A percentile compares a stretch with the other conserved stretches of the same genome.
Evolutionary conservation across 805 yeast species (phyloP).

Genomic region (Metschnikowia peoriensis): DNA sequence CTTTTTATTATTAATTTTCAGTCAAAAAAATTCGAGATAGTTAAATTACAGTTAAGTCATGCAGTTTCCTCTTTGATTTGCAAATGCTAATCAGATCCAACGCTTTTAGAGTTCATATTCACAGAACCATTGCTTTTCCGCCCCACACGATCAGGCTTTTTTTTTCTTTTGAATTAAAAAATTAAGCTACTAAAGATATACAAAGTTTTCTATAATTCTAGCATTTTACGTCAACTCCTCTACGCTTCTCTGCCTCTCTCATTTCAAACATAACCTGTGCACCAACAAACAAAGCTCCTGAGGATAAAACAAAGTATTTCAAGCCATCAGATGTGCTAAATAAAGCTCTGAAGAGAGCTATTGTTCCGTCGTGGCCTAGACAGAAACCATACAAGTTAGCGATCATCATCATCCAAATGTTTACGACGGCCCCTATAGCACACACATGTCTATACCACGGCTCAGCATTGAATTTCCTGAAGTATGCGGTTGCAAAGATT

Average conservation of each 20-base stretch:
- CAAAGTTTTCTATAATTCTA: conserved; percentile 19
- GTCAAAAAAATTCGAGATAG: too few relatives aligned
- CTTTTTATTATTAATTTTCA: too few relatives aligned
- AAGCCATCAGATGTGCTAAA: conserved; percentile 70
- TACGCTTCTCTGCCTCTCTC: conserved; percentile 80
- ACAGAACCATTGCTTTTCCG: too few relatives aligned
- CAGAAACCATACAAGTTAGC: conserved; percentile 96
- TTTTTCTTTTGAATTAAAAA: not conserved
- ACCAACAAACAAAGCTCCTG: conserved; percentile 71
- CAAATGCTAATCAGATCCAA: too few relatives aligned
- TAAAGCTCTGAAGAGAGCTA: conserved; percentile 63
- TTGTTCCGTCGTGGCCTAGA: conserved; percentile 83
- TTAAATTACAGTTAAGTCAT: too few relatives aligned
- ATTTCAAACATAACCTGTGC: conserved; percentile 93
- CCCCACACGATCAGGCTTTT: too few relatives aligned
- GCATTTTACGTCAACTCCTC: conserved; percentile 81
- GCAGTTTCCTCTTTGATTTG: too few relatives aligned
- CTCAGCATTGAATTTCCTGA: conserved; percentile 38
- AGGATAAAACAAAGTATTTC: conserved; percentile 58
- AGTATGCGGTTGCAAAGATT: conserved; percentile 53
- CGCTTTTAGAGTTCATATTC: too few relatives aligned
- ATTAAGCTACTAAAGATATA: too few relatives aligned
- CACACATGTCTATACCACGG: conserved; percentile 82
- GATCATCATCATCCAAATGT: conserved; percentile 97
- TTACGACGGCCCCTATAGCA: conserved; percentile 82